Percentiles rank a stretch among this genome's conserved stretches.
phyloP scores from a whole-genome alignment of 768 basidiomycete species.

The Gautieria morchelliformis region DNA sequence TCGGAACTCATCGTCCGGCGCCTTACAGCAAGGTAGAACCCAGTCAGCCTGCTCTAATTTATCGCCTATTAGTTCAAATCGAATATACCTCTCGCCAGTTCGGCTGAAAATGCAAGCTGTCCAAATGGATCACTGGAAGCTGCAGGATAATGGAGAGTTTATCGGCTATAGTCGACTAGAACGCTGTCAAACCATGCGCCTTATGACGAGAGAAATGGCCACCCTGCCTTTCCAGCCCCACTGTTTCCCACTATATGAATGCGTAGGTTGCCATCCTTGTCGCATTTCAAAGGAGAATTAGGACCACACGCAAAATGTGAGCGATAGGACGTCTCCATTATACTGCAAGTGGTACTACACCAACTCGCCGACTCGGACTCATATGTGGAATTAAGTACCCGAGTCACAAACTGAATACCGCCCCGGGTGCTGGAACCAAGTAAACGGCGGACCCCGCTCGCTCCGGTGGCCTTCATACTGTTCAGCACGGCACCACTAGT shows the following conservation, averaged over 20 bases:
- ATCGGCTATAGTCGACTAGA: conserved; percentile 3
- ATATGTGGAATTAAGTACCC: too few relatives aligned
- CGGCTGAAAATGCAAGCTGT: neutral
- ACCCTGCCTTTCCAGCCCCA: conserved; percentile 4
- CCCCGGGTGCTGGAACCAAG: too few relatives aligned
- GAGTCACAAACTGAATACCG: too few relatives aligned
- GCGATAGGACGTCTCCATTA: neutral
- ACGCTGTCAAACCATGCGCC: neutral
- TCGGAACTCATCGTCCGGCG: neutral
- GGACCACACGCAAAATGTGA: neutral
- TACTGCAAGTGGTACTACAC: too few relatives aligned
- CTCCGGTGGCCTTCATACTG: too few relatives aligned
- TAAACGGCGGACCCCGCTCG: too few relatives aligned
- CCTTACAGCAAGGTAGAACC: neutral
- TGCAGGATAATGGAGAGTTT: neutral
- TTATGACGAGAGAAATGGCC: neutral
- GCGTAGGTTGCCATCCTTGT: conserved; percentile 4
- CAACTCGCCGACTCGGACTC: too few relatives aligned
- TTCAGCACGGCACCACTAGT: too few relatives aligned
- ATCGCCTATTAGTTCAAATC: neutral
- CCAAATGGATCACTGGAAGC: conserved; percentile 3
- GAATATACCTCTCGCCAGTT: conserved; percentile 3
- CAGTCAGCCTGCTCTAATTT: too few relatives aligned
- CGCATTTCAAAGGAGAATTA: neutral
- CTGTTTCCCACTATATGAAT: conserved; percentile 5